phyloP scores from a whole-genome alignment of 1,284 basidiomycete genomes.

The Schizophyllum amplum region DNA sequence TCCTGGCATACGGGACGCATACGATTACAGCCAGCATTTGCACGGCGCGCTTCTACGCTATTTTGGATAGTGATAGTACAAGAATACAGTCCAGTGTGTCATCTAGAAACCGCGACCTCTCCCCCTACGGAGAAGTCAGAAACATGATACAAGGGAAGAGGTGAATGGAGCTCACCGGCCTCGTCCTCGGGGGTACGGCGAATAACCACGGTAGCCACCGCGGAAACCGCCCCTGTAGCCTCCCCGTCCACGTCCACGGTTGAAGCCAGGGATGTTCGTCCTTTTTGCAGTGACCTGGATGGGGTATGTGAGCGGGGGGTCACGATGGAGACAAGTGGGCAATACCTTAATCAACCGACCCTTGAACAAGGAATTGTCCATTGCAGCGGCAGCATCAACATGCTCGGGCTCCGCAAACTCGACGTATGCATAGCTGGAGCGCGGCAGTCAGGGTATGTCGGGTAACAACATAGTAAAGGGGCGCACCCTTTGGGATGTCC shows the following conservation, averaged over 20 bases:
- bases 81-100: constrained; percentile 5
- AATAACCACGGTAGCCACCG: constrained; percentile 64
- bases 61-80: constrained; percentile 1
- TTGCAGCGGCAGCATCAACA: constrained; percentile 87
- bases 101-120: constrained; percentile 59
- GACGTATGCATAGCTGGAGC: constrained; percentile 88
- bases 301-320: background rate
- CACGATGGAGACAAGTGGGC: background rate
- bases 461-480: background rate
- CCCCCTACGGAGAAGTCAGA: constrained; percentile 36
- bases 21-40: background rate
- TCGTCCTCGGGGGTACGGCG: constrained; percentile 70
- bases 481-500: constrained; percentile 97
- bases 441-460: constrained; percentile 1
- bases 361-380: constrained; percentile 94
- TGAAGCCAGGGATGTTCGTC: constrained; percentile 89
- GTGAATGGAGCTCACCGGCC: constrained; percentile 55
- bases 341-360: constrained; percentile 86
- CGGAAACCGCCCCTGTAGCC: constrained; percentile 54
- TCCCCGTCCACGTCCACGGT: constrained; percentile 74
- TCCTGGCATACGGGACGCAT: too few relatives aligned
- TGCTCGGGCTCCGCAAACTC: constrained; percentile 96
- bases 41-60: background rate
- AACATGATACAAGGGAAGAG: constrained; percentile 7
- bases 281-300: constrained; percentile 82